Conservation (phyloP, 495 filamentous ascomycete genomes). For the Ascodesmis nigricans region DNA sequence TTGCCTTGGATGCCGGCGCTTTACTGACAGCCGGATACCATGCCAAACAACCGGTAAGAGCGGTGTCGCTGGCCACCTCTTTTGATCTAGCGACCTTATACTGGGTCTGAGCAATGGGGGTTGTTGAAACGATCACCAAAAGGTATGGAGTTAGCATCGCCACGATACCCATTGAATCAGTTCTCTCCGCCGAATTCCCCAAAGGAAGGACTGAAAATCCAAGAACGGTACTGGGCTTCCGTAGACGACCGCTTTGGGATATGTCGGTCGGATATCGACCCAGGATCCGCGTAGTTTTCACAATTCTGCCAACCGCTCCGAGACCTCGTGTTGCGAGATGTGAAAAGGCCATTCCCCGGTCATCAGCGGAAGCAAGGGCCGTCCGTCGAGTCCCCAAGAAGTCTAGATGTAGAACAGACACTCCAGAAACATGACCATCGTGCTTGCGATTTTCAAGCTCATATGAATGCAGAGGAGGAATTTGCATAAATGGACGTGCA, state of each 20-base stretch:
- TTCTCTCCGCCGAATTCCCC: conserved; percentile 72
- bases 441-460: conserved; percentile 39
- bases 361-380: conserved; percentile 91
- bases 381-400: conserved; percentile 93
- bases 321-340: conserved; percentile 83
- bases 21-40: conserved; percentile 80
- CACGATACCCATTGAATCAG: conserved; percentile 74
- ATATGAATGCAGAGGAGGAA: conserved; percentile 47
- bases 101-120: conserved; percentile 84
- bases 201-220: conserved; percentile 78
- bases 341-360: conserved; percentile 91
- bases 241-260: conserved; percentile 34
- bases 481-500: conserved; percentile 68
- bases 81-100: conserved; percentile 79
- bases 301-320: conserved; percentile 59
- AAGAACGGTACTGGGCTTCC: conserved; percentile 88
- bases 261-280: conserved; percentile 60
- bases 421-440: conserved; percentile 66
- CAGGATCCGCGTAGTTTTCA: conserved; percentile 76
- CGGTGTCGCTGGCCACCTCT: conserved; percentile 67
- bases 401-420: conserved; percentile 64
- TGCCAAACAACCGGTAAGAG: conserved; percentile 78
- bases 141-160: conserved; percentile 93
- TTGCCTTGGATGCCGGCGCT: conserved; percentile 33
- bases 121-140: conserved; percentile 88